Percentiles rank a stretch among this genome's conserved stretches.
Conservation (phyloP, 2,329 filamentous ascomycete genomes). For the Neofusicoccum parvum region DNA sequence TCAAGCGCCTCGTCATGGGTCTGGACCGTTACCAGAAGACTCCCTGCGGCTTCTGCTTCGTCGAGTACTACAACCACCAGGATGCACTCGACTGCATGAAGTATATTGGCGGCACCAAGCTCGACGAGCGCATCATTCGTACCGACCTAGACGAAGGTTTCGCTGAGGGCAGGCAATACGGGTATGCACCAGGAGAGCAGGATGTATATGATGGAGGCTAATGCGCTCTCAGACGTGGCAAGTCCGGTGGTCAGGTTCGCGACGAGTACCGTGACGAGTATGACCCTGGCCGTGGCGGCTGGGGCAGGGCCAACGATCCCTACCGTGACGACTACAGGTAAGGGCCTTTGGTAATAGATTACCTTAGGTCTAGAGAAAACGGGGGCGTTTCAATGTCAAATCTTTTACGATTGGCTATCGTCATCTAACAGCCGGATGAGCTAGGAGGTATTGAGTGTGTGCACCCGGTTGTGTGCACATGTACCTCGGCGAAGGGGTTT, state of each 20-base stretch:
- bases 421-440: background rate
- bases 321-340: constrained; percentile 25
- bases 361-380: background rate
- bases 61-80: constrained; percentile 98
- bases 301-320: constrained; percentile 70
- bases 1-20: constrained; percentile 97
- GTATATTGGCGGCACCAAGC: constrained; percentile 95
- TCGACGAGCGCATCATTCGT: constrained; percentile 94
- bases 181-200: constrained; percentile 48
- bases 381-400: background rate
- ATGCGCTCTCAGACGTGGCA: constrained; percentile 64
- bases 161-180: constrained; percentile 93
- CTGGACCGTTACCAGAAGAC: constrained; percentile 97
- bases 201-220: constrained; percentile 17
- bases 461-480: background rate
- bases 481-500: background rate
- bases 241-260: constrained; percentile 93
- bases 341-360: background rate
- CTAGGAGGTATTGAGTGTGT: background rate
- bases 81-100: constrained; percentile 98
- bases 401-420: background rate
- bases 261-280: constrained; percentile 98
- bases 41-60: constrained; percentile 98
- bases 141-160: constrained; percentile 96
- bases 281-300: constrained; percentile 89